Conservation (phyloP, 805 yeast genomes). For the Ogataea corticis region DNA sequence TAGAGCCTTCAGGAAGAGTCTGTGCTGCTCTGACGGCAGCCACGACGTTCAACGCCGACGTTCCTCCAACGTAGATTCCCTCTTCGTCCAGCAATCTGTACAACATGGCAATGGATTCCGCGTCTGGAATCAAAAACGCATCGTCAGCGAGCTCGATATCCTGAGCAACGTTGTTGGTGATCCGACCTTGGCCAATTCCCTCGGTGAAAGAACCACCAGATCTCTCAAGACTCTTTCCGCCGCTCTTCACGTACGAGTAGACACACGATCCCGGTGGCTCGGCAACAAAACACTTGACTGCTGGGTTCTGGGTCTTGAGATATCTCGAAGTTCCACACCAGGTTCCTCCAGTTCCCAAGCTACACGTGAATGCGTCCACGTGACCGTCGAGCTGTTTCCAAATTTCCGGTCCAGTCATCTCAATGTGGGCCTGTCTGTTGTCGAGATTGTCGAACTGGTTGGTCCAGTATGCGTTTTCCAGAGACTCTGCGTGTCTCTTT, state of each 20-base stretch:
- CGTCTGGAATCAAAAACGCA: conserved; percentile 78
- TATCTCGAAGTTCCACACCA: conserved; percentile 83
- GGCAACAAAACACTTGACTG: conserved; percentile 67
- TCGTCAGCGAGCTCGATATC: conserved; percentile 78
- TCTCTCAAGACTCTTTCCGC: conserved; percentile 67
- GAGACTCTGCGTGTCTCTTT: conserved; percentile 72
- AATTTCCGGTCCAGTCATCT: conserved; percentile 90
- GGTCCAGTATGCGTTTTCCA: conserved; percentile 87
- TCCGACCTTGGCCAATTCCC: conserved; percentile 95
- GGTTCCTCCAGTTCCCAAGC: conserved; percentile 94
- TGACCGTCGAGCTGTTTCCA: conserved; percentile 80
- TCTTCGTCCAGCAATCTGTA: conserved; percentile 84
- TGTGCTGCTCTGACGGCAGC: conserved; percentile 83
- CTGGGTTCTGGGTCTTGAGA: conserved; percentile 67
- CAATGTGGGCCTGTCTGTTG: conserved; percentile 84
- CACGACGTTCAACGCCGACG: conserved; percentile 85
- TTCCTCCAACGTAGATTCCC: conserved; percentile 88
- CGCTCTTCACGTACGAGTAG: conserved; percentile 71
- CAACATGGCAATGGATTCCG: conserved; percentile 78
- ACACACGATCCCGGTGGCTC: conserved; percentile 94
- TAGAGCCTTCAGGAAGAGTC: conserved; percentile 71
- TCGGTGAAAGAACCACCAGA: conserved; percentile 89
- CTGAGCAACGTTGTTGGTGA: conserved; percentile 75
- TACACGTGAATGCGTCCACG: conserved; percentile 83
- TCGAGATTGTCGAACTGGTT: conserved; percentile 89